phyloP scores from a whole-genome alignment of 1,139 yeast genomes.

The Blastobotrys persicus region DNA sequence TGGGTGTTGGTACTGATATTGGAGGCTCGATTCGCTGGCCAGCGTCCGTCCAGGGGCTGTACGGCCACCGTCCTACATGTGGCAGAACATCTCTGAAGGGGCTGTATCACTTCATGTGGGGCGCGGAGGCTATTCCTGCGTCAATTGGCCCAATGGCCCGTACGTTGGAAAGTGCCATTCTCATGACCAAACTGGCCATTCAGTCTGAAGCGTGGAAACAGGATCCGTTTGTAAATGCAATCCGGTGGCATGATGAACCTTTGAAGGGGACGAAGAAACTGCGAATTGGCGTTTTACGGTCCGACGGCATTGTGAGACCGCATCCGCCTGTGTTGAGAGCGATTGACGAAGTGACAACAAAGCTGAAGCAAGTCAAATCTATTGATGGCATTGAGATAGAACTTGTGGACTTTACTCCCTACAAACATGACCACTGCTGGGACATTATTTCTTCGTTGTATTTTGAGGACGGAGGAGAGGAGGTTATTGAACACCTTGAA shows the following conservation, averaged over 20 bases:
- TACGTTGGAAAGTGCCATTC: slow-evolving; percentile 20
- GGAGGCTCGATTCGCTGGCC: slow-evolving; percentile 65
- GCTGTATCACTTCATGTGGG: slow-evolving; percentile 49
- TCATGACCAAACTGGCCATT: slow-evolving; percentile 51
- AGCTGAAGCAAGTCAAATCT: slow-evolving; percentile 35
- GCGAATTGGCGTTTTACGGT: slow-evolving; percentile 19
- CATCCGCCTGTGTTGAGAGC: slow-evolving; percentile 53
- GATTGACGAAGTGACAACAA: slow-evolving; percentile 35
- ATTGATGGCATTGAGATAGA: slow-evolving; percentile 33
- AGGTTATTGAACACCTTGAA: slow-evolving; percentile 34
- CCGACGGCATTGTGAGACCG: slow-evolving; percentile 33
- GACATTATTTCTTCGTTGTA: slow-evolving; percentile 43
- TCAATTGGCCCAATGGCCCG: slow-evolving; percentile 22
- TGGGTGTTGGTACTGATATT: slow-evolving; percentile 63
- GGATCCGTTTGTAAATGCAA: slow-evolving; percentile 49
- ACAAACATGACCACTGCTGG: slow-evolving; percentile 39
- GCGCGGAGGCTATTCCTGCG: slow-evolving; percentile 41
- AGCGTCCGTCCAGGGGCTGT: slow-evolving; percentile 52
- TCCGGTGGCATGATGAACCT: slow-evolving; percentile 46
- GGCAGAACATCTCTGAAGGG: slow-evolving; percentile 45
- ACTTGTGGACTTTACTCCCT: slow-evolving; percentile 47
- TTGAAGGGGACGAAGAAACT: slow-evolving; percentile 14
- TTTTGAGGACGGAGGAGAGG: slow-evolving; percentile 49
- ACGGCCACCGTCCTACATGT: slow-evolving; percentile 52
- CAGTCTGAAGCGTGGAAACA: slow-evolving; percentile 55